Base-by-base conservation (phyloP, 768 basidiomycete genomes). In the Amanita inopinata region DNA sequence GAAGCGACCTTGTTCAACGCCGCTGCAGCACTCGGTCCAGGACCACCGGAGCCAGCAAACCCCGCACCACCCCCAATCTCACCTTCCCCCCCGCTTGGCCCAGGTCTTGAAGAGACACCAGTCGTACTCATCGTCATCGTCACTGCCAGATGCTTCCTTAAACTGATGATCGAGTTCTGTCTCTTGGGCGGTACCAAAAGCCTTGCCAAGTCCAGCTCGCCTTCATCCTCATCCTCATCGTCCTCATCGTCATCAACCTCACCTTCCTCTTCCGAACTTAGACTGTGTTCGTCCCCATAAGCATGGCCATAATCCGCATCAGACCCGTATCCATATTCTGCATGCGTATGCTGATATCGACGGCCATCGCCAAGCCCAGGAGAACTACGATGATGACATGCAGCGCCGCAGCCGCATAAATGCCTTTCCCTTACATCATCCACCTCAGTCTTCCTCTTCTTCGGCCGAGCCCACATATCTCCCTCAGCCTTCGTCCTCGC, bases 81-180 rank as follows among this genome's bases (percentile, higher is more conserved):
- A 14, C 33, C 22, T 33, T 34, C 41, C 17, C 33, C 33, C 33
- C 34, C 41, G 14, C 41, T 33, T 8, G 41, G 32, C 19, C 41
- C 34, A 17, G 25, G 12, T 7, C 30, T 39, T 3, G 41, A 40
- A 28, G 40, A 40, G 33, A 31, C 31, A 22, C 31, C 11, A 32
- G 12, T 23, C 23, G 33, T 23, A 37, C 27, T 9, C 17, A 20
- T 27, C 17, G 22, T 17, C 18, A 23, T 45, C 43, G 41, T 25
- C 11, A 28, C 14, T 33, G 30, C 49, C 14, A 86, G 63, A 51
- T 84, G 83, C 47, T 66, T 78, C 44, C 82, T 66, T 43, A 87
- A 61, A 55, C 82, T 84, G 51, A 67, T 73, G 48, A 86, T 85
- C 12, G 83, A 84, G 46, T 78, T 71, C 53, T 87, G 83, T 19